Evolutionary conservation across 257 asterid species (phyloP), one percentile per base, ranked within the genome.

Genomic region (Solanum arcanum): DNA sequence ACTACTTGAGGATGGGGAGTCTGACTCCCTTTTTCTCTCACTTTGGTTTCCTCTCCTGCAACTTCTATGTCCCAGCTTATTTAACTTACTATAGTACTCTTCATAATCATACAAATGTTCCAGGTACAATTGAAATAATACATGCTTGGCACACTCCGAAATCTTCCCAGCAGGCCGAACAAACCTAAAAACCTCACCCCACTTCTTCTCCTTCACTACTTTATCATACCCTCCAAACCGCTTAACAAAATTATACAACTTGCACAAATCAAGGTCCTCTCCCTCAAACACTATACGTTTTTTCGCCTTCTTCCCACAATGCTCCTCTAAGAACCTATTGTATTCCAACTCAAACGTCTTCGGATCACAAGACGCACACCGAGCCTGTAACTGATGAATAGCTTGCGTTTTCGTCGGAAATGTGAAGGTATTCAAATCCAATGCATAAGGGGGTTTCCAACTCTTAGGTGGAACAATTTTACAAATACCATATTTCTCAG

Each of bases 401-500:
- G 98, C 98, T 86, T 96, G 99, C 1, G 98, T 91, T 89, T 96
- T 96, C 6, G 99, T 95, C 2, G 97, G 98, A 87, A 96, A 96
- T 2, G 92, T 92, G 89, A 96, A 96, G 6, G 94, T 86, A 21
- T 94, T 90, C 93, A 86, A 88, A 88, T 96, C 95, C 92, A 96
- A 80, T 15, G 95, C 96, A 92, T 95, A 96, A 16, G 99, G 98
- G 86, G 99, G 94, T 72, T 92, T 95, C 99, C 99, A 96, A 81
- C 92, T 90, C 49, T 89, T 66, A 0, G 99, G 99, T n/a, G 99
- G 99, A 18, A 96, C 96, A 86, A 96, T 95, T 89, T 94, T 96
- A 88, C 99, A 96, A 86, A 96, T 96, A 89, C 99, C 99, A 88
- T 94, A 96, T 72, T 95, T 95, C 93, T 96, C 98, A 18, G 99